Percentiles rank a stretch among this genome's conserved stretches.
Evolutionary conservation across 208 protist genomes (phyloP).

Genomic region (Leishmania major): DNA sequence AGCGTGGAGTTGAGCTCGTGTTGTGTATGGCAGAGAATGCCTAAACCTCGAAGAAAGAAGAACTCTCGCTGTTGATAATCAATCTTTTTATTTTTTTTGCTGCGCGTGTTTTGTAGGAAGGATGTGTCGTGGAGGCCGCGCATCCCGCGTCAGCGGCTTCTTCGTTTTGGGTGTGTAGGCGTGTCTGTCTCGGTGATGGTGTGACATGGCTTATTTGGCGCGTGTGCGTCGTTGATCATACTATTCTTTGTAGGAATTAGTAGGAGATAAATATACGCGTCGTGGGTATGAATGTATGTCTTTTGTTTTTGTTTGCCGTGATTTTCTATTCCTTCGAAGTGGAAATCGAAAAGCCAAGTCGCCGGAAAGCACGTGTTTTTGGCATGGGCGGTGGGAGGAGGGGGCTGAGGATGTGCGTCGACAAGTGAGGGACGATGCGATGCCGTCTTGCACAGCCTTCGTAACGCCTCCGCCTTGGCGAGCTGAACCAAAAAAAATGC

Average conservation of each 20-base stretch:
- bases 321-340: neutral
- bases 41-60: neutral
- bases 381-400: neutral
- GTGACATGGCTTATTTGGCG: neutral
- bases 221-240: neutral
- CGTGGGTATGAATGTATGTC: too few relatives aligned
- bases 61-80: neutral
- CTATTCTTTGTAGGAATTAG: neutral
- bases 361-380: neutral
- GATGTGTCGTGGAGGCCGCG: neutral
- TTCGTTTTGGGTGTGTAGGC: neutral
- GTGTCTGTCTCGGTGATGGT: neutral
- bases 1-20: neutral
- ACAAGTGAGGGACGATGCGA: neutral
- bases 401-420: neutral
- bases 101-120: neutral
- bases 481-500: neutral
- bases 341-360: neutral
- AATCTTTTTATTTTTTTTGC: neutral
- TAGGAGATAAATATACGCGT: neutral
- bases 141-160: neutral
- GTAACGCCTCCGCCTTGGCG: neutral
- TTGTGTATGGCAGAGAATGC: neutral
- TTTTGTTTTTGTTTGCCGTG: neutral
- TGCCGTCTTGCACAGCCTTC: neutral